These are phyloP conservation scores for Desmodesmus armatus DNA, from an alignment of 139 green algal species.

Conservation along the genomic window DNA sequence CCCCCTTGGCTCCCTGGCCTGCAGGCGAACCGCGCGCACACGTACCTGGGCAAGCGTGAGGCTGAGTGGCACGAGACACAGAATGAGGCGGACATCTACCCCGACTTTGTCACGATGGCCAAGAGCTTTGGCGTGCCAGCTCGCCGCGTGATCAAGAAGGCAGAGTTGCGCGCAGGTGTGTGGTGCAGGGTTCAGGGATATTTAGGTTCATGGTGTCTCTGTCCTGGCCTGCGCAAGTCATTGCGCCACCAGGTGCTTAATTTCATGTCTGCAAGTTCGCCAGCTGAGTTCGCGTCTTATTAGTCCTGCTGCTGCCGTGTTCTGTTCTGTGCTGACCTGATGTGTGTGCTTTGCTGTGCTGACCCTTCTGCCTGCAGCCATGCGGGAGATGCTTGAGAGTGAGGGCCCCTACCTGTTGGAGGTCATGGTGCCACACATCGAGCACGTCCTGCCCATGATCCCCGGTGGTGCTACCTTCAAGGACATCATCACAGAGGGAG, in stretches of 20 bases:
- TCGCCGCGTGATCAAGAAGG: slow-evolving; percentile 34
- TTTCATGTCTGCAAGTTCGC: too few species aligned
- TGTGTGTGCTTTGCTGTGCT: too few species aligned
- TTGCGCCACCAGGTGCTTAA: too few species aligned
- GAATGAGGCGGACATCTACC: slow-evolving; percentile 96
- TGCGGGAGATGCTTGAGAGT: slow-evolving; percentile 93
- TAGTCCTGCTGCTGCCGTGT: not conserved
- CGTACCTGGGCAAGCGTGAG: slow-evolving; percentile 93
- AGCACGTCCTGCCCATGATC: slow-evolving; percentile 99
- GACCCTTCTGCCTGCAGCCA: slow-evolving; percentile 73
- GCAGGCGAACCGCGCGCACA: slow-evolving; percentile 95
- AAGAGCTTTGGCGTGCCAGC: slow-evolving; percentile 55
- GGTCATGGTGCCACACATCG: slow-evolving; percentile 96
- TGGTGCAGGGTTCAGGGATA: too few species aligned
- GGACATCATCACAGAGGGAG: slow-evolving; percentile 96
- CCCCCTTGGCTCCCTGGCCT: not conserved
- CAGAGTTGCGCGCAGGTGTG: too few species aligned
- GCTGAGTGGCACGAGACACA: slow-evolving; percentile 71
- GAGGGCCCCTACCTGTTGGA: slow-evolving; percentile 97
- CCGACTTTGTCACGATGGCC: slow-evolving; percentile 96
- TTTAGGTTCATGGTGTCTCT: too few species aligned
- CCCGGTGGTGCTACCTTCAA: slow-evolving; percentile 93
- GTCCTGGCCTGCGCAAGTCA: too few species aligned
- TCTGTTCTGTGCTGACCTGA: not conserved
- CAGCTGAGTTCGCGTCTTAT: too few species aligned